These are phyloP conservation scores for Abrus pulchellus DNA, from an alignment of 306 rosid species.

Conservation along the genomic window DNA sequence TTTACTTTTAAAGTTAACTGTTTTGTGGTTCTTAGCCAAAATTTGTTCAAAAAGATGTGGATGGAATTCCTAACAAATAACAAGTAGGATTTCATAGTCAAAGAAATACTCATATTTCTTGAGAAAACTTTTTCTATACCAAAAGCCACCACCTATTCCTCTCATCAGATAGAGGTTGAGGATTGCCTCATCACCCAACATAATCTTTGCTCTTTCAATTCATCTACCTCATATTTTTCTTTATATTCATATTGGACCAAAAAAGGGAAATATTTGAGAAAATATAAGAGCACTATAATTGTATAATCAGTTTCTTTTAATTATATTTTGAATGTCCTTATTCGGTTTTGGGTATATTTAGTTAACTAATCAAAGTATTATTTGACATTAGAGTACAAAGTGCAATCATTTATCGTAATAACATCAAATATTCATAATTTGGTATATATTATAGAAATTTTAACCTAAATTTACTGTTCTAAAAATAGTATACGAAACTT, in stretches of 20 bases:
- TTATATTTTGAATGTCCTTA: background rate
- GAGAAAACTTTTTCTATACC: slow-evolving; percentile 36
- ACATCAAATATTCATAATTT: background rate
- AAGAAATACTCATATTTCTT: slow-evolving; percentile 37
- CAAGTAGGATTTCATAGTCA: slow-evolving; percentile 55
- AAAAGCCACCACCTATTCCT: slow-evolving; percentile 49
- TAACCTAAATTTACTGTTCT: too few relatives aligned
- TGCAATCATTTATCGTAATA: background rate
- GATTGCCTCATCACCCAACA: slow-evolving; percentile 64
- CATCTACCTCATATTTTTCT: slow-evolving; percentile 12
- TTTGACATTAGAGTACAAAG: background rate
- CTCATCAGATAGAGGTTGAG: slow-evolving; percentile 62
- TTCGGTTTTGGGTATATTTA: background rate
- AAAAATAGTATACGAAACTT: too few relatives aligned
- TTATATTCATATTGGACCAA: background rate
- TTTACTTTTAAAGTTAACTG: slow-evolving; percentile 18
- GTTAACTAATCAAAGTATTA: background rate
- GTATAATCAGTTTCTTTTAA: background rate
- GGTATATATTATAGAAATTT: too few relatives aligned
- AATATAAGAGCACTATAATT: background rate
- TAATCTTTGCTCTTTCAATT: slow-evolving; percentile 49
- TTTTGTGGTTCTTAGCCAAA: slow-evolving; percentile 8
- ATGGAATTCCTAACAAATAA: slow-evolving; percentile 28
- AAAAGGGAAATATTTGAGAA: background rate
- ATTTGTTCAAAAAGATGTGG: background rate